These are phyloP conservation scores for Entophlyctis luteolus DNA, from an alignment of 192 early-diverging fungal species.

Conservation along the genomic window DNA sequence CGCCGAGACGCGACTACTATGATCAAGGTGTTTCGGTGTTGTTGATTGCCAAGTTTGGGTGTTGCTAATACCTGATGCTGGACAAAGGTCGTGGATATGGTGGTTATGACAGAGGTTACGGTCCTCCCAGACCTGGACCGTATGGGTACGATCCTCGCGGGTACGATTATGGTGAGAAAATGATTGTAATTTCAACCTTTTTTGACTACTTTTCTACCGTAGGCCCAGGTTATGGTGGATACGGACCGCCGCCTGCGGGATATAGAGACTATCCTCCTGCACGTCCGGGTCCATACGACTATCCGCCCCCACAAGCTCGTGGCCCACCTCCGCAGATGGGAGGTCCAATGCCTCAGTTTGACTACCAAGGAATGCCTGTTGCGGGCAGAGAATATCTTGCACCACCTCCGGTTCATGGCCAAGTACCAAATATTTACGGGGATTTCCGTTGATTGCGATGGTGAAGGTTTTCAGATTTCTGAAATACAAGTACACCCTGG, in stretches of 20 bases:
- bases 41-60: neutral
- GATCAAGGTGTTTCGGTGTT: constrained; percentile 23
- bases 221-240: constrained; percentile 19
- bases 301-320: too few relatives aligned
- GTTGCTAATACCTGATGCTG: neutral
- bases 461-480: too few relatives aligned
- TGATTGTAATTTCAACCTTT: neutral
- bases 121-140: neutral
- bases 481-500: too few relatives aligned
- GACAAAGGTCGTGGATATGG: constrained; percentile 1
- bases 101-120: constrained; percentile 13
- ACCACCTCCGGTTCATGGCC: too few relatives aligned
- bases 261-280: constrained; percentile 10
- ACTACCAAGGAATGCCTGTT: too few relatives aligned
- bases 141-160: constrained; percentile 13
- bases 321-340: too few relatives aligned
- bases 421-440: too few relatives aligned
- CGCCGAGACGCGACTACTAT: constrained; percentile 19
- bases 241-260: constrained; percentile 7
- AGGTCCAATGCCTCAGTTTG: too few relatives aligned
- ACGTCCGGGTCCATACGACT: neutral
- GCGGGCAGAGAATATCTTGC: too few relatives aligned
- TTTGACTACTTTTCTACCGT: too few relatives aligned
- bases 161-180: constrained; percentile 2
- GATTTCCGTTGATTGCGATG: too few relatives aligned